Percentiles rank a stretch among this genome's conserved stretches.
These are phyloP conservation scores for Amphibolis antarctica DNA, from an alignment of 106 monocot genomes.

Conservation along the genomic window DNA sequence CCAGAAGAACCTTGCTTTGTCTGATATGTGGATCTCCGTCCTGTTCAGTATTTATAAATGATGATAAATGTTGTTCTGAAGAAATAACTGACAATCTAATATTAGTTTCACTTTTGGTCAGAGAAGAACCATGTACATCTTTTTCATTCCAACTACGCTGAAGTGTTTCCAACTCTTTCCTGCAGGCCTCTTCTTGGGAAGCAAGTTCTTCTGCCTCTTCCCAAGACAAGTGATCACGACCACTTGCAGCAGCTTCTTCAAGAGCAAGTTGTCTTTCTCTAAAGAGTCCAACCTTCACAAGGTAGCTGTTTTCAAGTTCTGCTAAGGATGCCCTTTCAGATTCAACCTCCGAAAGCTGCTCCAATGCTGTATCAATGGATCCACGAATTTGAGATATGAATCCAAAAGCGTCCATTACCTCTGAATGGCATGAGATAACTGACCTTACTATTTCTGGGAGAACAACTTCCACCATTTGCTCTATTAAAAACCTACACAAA, in stretches of 20 bases:
- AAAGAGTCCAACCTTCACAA: slow-evolving; percentile 61
- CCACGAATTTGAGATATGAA: slow-evolving; percentile 81
- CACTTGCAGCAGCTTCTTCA: slow-evolving; percentile 63
- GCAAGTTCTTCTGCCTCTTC: slow-evolving; percentile 98
- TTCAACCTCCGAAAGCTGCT: slow-evolving; percentile 68
- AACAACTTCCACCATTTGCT: slow-evolving; percentile 49
- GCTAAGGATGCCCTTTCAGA: slow-evolving; percentile 58
- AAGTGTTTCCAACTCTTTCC: slow-evolving; percentile 71
- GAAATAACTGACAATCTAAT: slow-evolving; percentile 50
- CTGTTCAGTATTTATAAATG: slow-evolving; percentile 37
- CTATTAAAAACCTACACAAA: slow-evolving; percentile 39
- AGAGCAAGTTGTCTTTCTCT: slow-evolving; percentile 73
- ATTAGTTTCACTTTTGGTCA: slow-evolving; percentile 54
- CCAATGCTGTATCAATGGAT: slow-evolving; percentile 67
- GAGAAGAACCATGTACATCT: slow-evolving; percentile 43
- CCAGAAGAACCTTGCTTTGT: slow-evolving; percentile 48
- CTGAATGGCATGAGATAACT: slow-evolving; percentile 51
- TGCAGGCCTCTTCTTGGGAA: slow-evolving; percentile 82
- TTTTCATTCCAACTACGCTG: slow-evolving; percentile 77
- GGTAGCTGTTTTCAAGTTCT: slow-evolving; percentile 84
- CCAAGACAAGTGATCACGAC: slow-evolving; percentile 87
- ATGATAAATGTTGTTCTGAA: slow-evolving; percentile 48
- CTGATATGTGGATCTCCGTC: slow-evolving; percentile 27
- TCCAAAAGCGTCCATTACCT: slow-evolving; percentile 87
- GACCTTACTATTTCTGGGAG: slow-evolving; percentile 71